Conservation (phyloP, 2,329 filamentous ascomycete genomes). For the Fonsecaea multimorphosa region DNA sequence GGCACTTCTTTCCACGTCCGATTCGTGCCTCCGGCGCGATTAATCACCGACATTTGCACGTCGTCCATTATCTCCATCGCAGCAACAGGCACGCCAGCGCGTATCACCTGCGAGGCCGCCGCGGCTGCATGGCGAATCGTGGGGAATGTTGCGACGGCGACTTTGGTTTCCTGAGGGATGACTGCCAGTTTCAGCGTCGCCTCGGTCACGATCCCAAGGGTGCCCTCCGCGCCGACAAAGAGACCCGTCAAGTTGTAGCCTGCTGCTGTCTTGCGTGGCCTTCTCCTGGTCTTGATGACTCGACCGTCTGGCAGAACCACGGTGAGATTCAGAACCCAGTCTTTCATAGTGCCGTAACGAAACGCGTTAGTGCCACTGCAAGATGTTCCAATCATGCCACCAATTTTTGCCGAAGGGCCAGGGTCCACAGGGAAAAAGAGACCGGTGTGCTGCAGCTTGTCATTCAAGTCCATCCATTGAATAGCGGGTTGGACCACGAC, state of each 20-base stretch:
- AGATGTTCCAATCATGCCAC: conserved; percentile 70
- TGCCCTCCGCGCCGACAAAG: conserved; percentile 83
- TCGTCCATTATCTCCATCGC: conserved; percentile 90
- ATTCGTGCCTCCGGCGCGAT: conserved; percentile 68
- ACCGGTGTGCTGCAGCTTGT: conserved; percentile 72
- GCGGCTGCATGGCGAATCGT: conserved; percentile 76
- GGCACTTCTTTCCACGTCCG: conserved; percentile 73
- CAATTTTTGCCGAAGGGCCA: conserved; percentile 66
- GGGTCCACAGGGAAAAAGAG: conserved; percentile 93
- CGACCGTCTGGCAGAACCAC: conserved; percentile 73
- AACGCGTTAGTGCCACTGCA: conserved; percentile 68
- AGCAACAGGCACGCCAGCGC: conserved; percentile 73
- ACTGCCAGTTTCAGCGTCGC: conserved; percentile 80
- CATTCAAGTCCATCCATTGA: conserved; percentile 90
- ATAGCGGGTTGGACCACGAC: conserved; percentile 89
- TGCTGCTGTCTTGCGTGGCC: conserved; percentile 81
- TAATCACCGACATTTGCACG: conserved; percentile 83
- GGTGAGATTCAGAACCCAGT: conserved; percentile 74
- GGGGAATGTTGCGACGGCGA: conserved; percentile 80
- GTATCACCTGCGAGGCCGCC: conserved; percentile 76
- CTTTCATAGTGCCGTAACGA: conserved; percentile 76
- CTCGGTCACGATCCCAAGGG: conserved; percentile 80
- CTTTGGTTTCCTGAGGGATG: conserved; percentile 75
- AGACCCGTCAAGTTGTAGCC: conserved; percentile 82
- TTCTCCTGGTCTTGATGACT: conserved; percentile 70